phyloP scores from a whole-genome alignment of 1,284 basidiomycete genomes.

The Sanghuangporus weigelae region DNA sequence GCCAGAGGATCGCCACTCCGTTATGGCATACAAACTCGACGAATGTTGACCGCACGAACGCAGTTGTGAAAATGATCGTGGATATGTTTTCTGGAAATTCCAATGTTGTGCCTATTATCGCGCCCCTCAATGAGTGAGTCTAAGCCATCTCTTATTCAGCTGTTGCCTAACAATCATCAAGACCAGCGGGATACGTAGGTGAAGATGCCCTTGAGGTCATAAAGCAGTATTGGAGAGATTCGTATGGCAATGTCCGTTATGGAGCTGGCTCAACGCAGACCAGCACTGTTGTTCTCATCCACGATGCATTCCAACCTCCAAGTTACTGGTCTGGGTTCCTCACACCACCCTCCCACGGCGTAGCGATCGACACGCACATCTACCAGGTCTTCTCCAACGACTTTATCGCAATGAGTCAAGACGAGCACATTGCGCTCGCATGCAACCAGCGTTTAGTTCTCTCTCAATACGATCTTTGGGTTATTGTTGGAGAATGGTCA shows the following conservation, averaged over 20 bases:
- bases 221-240: slow-evolving; percentile 71
- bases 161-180: slow-evolving; percentile 26
- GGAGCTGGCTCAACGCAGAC: slow-evolving; percentile 49
- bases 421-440: slow-evolving; percentile 62
- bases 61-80: slow-evolving; percentile 61
- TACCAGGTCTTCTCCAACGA: slow-evolving; percentile 75
- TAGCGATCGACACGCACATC: slow-evolving; percentile 80
- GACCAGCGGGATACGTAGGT: slow-evolving; percentile 74
- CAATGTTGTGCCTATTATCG: slow-evolving; percentile 65
- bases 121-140: slow-evolving; percentile 71
- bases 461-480: slow-evolving; percentile 58
- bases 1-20: slow-evolving; percentile 57
- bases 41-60: slow-evolving; percentile 67
- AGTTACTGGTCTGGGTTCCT: slow-evolving; percentile 72
- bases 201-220: slow-evolving; percentile 48
- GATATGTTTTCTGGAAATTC: slow-evolving; percentile 51
- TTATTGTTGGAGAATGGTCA: slow-evolving; percentile 83
- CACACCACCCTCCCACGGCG: slow-evolving; percentile 52
- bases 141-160: neutral
- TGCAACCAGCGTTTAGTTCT: slow-evolving; percentile 49
- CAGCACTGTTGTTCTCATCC: slow-evolving; percentile 65
- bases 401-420: slow-evolving; percentile 47
- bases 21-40: slow-evolving; percentile 65
- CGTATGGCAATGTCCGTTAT: slow-evolving; percentile 67
- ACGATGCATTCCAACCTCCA: slow-evolving; percentile 83